Evolutionary conservation across 2,329 filamentous ascomycete genomes (phyloP), one percentile per base, ranked within the genome.

Genomic region (Cercospora canescens): DNA sequence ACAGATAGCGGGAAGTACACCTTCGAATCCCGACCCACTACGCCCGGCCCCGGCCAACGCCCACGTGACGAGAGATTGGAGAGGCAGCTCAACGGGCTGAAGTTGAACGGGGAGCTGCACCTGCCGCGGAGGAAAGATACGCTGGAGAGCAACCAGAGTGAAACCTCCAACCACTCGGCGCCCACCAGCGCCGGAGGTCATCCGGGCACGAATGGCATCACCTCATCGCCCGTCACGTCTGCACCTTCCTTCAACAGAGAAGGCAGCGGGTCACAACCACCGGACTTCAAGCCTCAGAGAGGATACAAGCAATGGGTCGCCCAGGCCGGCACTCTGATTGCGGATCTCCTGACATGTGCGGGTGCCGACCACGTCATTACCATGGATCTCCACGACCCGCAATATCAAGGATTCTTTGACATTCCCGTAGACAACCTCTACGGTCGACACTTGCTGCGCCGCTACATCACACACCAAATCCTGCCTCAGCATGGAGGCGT

Each of bases 261-360:
- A 14, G 26, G 41, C n/a, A 62, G 30, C 41, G 32, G 87, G 71
- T 85, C 56, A 12, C 63, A 60, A 87, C 73, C 88, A 88, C 75
- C 84, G 57, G 80, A 79, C 48, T 91, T 91, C 78, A 87, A 93
- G 77, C 89, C 92, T 21, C 94, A 94, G 77, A 92, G 94, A 7
- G 95, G 95, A 59, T 99, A 99, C 80, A 95, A 95, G 83, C 93
- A 97, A 82, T 99, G 95, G 95, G 94, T 99, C 69, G 95, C 95
- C 24, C 95, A 98, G 81, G 94, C 95, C 48, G 95, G 95, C 67
- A 98, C 94, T 32, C 86, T 99, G 64, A 91, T 99, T 57, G 95
- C 95, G 59, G 94, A 98, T 78, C 87, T 99, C 52, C 85, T 99
- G 71, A 97, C 93, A 45, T 97, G 94, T 80, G 94, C 95, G 69